Base-by-base conservation (phyloP, 2,329 filamentous ascomycete genomes). In the Dothidotthia symphoricarpi region DNA sequence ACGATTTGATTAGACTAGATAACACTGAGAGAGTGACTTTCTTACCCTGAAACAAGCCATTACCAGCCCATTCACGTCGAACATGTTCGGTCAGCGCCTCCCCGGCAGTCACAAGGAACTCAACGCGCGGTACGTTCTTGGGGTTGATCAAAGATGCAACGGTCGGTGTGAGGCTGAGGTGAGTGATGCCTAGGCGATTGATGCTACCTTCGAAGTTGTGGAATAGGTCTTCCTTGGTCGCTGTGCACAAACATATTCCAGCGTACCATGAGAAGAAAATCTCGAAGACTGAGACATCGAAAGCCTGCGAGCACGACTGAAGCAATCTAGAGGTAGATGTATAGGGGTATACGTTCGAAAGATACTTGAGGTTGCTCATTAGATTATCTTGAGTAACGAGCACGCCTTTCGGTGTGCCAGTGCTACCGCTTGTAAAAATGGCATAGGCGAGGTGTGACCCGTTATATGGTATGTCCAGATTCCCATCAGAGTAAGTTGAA, bases 241-340 rank as follows among this genome's bases (percentile, higher is more conserved):
- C 84, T 2, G 85, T 80, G 57, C 86, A 95, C 10, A 95, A 72
- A 43, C 83, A 85, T 72, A 91, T 87, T 3, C 88, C 88, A 24
- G 76, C 75, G 31, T 78, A 77, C 85, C 88, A 94, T 0, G 88
- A 74, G 53, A 88, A 94, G 61, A 95, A 91, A 11, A 94, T 90
- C 56, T 95, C 89, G 59, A 94, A 94, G 0, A 94, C 85, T 0
- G 88, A 94, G 2, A 94, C 77, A 57, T 94, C 87, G 57, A 94
- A 95, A 0, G 84, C 85, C 57, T 89, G 86, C 0, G 87, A 91
- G 57, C 86, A 94, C 2, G 86, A 81, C 64, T 95, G 89, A 0
- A 95, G 71, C 22, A 95, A 71, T n/a, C 81, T 77, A 1, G 81
- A 77, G 1, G 61, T 63, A 1, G 59, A 41, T 2, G 67, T 58